These are phyloP conservation scores for Meira nashicola DNA, from an alignment of 1,284 basidiomycete species.

Conservation along the genomic window DNA sequence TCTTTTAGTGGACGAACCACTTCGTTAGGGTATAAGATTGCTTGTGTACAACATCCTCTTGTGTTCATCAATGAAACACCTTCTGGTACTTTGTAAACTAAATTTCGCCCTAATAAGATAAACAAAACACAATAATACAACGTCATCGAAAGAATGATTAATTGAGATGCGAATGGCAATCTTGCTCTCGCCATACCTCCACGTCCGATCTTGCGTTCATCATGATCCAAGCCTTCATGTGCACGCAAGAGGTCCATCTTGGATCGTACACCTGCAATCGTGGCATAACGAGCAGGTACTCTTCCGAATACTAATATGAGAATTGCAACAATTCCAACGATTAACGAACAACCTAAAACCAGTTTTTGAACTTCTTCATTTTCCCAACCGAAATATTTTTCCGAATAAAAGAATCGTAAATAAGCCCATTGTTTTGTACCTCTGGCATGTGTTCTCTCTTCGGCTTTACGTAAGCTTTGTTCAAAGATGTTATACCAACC, in stretches of 20 bases:
- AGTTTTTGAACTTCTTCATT: conserved; percentile 2
- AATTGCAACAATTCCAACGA: background rate
- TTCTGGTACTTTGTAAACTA: background rate
- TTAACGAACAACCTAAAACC: background rate
- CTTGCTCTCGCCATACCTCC: background rate
- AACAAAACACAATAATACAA: background rate
- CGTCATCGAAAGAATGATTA: background rate
- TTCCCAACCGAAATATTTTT: conserved; percentile 12
- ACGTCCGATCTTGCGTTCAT: background rate
- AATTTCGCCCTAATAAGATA: conserved; percentile 1
- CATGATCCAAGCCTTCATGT: background rate
- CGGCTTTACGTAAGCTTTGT: background rate
- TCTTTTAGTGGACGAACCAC: background rate
- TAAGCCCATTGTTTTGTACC: background rate
- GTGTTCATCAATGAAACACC: conserved; percentile 7
- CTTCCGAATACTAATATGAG: background rate
- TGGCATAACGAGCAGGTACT: background rate
- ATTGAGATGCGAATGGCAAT: background rate
- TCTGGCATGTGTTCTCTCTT: background rate
- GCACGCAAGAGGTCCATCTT: no score
- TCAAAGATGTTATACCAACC: background rate
- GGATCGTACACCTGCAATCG: background rate
- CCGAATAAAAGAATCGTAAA: conserved; percentile 5
- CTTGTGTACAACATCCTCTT: conserved; percentile 10
- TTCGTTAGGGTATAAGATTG: conserved; percentile 4